Evolutionary conservation across 441 rosid species (phyloP), one percentile per base, ranked within the genome.

Genomic region (Flueggea neowawraea): DNA sequence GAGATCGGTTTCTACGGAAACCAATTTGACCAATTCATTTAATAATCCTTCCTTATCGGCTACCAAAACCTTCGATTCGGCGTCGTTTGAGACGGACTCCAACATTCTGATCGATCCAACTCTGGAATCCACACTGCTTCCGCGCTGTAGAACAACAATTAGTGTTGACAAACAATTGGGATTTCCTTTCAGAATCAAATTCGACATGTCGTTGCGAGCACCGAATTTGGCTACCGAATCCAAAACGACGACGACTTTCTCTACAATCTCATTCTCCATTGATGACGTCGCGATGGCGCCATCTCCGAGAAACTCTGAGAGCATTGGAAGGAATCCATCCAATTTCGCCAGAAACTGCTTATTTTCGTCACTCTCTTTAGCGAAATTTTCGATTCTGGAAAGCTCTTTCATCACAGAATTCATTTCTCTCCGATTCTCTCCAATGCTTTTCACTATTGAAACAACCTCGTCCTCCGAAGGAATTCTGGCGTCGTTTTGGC

Each of bases 41-140:
- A 88, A 51, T 1, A 90, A 47, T 49, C 69, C 89, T 2, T 86
- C 85, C 7, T 55, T 79, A 31, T 80, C 94, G 12, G 90, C 81
- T 15, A 92, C 60, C 28, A 67, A 9, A 12, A 73, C 54, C 74
- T 81, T 88, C 16, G 92, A 79, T 44, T 81, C 78, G 0, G 81
- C 71, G 49, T 80, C 81, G 10, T 50, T 12, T 10, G 96, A 76
- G 51, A 82, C 67, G 16, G 75, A 71, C 39, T 89, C 90, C 61
- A 92, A 53, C 70, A 89, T 65, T 60, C 75, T 78, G 12, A 82
- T 68, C 31, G 84, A 65, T 49, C 75, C 87, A 49, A 86, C 80
- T 69, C 78, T 82, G 6, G 86, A 69, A 13, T 80, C 83, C 12
- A 70, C 56, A 51, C 72, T 79, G 54, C 73, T 74, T 58, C 61